Conservation (phyloP, 2,329 filamentous ascomycete genomes). For the Paecilomyces variotii region DNA sequence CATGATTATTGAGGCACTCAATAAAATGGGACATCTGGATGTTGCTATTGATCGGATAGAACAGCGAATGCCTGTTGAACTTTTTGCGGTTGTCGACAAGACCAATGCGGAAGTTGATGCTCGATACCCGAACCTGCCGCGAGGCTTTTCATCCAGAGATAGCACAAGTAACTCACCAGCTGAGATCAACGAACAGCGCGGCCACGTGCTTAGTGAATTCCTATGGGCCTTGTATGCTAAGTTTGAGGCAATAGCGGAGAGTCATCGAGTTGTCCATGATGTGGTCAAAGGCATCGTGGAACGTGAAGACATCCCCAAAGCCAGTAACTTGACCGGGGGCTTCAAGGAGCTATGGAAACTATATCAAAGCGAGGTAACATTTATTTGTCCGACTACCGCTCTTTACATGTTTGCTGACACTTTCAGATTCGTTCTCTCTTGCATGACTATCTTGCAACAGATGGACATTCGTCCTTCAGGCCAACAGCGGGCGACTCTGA, state of each 20-base stretch:
- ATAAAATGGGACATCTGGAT: constrained; percentile 80
- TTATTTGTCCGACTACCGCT: not conserved
- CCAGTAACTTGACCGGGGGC: constrained; percentile 62
- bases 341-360: constrained; percentile 98
- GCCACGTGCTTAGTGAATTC: constrained; percentile 82
- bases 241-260: constrained; percentile 94
- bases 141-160: constrained; percentile 40
- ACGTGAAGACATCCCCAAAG: constrained; percentile 61
- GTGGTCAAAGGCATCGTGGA: constrained; percentile 78
- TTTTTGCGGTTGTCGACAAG: constrained; percentile 89
- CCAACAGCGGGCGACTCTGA: constrained; percentile 43
- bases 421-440: constrained; percentile 70
- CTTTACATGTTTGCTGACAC: not conserved
- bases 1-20: constrained; percentile 78
- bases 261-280: constrained; percentile 88
- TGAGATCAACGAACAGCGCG: constrained; percentile 66
- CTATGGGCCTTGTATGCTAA: constrained; percentile 90
- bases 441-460: constrained; percentile 92
- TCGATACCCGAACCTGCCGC: constrained; percentile 75
- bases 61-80: constrained; percentile 83
- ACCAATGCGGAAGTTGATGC: constrained; percentile 91
- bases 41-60: constrained; percentile 83
- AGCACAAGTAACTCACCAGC: constrained; percentile 51
- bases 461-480: constrained; percentile 62
- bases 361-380: constrained; percentile 72